Evolutionary conservation across 2,329 filamentous ascomycete genomes (phyloP), one percentile per base, ranked within the genome.

Genomic region (Tolypocladium paradoxum): DNA sequence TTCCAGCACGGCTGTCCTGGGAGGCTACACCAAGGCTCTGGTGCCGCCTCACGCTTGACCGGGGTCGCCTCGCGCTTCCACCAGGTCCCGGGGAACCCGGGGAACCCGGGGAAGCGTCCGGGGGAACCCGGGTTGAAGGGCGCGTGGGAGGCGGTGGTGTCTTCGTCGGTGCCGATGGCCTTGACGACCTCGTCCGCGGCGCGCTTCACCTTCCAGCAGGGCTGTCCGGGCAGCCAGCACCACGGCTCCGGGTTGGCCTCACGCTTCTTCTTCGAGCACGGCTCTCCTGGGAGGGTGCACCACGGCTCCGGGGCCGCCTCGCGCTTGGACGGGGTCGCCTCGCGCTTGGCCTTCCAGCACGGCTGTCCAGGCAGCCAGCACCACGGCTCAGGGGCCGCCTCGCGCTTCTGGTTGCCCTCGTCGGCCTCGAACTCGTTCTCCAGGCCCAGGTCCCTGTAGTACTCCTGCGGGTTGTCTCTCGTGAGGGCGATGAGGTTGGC

Each of bases 311-410:
- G n/a, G n/a, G n/a, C n/a, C n/a, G n/a, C n/a, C n/a, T n/a, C n/a
- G n/a, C n/a, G n/a, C n/a, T n/a, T n/a, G n/a, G n/a, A n/a, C n/a
- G n/a, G n/a, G n/a, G n/a, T 33, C 60, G 62, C 66, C 73, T 75
- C 18, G 34, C 61, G 58, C 58, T 62, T 63, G 52, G 61, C 67
- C 62, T 66, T 70, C 69, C 67, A 70, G 69, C 70, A 71, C 27
- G 66, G 57, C 58, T 71, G 63, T 54, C 75, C 74, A 29, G 53
- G 53, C 29, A 62, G 60, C 56, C 61, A 56, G 61, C 73, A 75
- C 54, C 64, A 65, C 14, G 62, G 60, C 54, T 58, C 58, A n/a
- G 62, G 55, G 45, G 56, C 58, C 29, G 60, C 59, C n/a, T 64
- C 59, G 46, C 56, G 56, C 54, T 61, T 61, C 24, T 55, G 50